Evolutionary conservation across 2,329 filamentous ascomycete genomes (phyloP), one percentile per base, ranked within the genome.

Genomic region (Hymenotorrendiella dingleyae): DNA sequence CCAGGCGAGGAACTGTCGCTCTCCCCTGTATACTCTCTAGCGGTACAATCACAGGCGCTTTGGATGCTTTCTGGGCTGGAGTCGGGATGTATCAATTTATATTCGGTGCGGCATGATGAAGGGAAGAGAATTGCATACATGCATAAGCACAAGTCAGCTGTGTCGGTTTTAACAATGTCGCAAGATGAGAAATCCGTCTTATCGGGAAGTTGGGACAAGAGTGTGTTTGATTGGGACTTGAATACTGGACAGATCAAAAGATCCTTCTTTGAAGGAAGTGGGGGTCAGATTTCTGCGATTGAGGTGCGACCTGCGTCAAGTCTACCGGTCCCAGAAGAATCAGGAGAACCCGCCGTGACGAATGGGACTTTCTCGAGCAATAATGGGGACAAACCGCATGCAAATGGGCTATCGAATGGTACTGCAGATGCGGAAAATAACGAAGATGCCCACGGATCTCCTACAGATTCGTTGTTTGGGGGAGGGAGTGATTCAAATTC

Each of bases 171-270:
- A 45, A 82, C 78, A 8, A 68, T 98, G 10, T 80, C 86, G 0
- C 79, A 84, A 4, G 90, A 97, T 54, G 93, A 98, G 67, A 82
- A 76, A 57, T 90, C 84, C 28, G 78, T 97, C 4, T 65, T 98
- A 7, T 96, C 89, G 24, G 93, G 93, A 3, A 91, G 89, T 61
- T 98, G 93, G 93, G 93, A 98, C 64, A 97, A 95, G 67, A 85
- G 78, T 14, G 82, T 97, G 1, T 77, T 89, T 40, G 90, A 97
- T 61, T 98, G 93, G 93, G 93, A 97, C 62, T 65, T 98, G 20
- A 88, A 97, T 57, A 93, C 80, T 1, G 93, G 93, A 0, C 74
- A 84, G 55, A 73, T 84, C 6, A 82, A 80, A 51, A 78, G 90
- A 9, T 74, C 76, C 57, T n/a, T n/a, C n/a, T 98, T 93, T 58